Evolutionary conservation across 202 grass and related monocot genomes (phyloP).

Genomic region (Brachypodium distachyon): DNA sequence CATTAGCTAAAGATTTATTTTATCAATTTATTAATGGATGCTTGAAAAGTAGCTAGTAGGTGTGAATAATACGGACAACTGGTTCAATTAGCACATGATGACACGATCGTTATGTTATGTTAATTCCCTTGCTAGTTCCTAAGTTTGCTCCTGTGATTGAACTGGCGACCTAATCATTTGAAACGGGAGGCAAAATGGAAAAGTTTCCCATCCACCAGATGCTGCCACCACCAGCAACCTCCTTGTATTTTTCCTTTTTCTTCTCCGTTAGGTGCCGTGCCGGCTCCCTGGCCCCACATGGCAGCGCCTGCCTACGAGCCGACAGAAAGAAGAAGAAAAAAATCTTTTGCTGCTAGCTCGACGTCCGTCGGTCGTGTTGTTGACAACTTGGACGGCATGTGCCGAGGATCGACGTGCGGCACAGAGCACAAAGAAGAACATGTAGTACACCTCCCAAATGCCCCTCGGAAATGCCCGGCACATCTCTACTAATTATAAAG

Average conservation of each 20-base stretch:
- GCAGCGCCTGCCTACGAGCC: conserved; percentile 22
- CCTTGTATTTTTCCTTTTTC: background rate
- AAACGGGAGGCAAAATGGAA: conserved; percentile 11
- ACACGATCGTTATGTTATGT: conserved; percentile 27
- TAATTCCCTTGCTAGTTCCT: conserved; percentile 12
- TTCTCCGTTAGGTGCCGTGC: conserved; percentile 25
- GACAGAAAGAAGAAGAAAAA: conserved; percentile 20
- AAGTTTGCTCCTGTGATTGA: conserved; percentile 31
- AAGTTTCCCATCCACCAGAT: conserved; percentile 22
- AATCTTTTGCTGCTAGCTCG: background rate
- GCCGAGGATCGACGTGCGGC: conserved; percentile 40
- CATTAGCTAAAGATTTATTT: background rate
- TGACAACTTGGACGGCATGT: conserved; percentile 40
- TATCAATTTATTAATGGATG: background rate
- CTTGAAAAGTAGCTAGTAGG: background rate
- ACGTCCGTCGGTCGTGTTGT: background rate
- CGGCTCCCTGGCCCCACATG: conserved; percentile 28
- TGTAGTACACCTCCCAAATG: background rate
- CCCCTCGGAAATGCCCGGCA: background rate
- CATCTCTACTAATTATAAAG: conserved; percentile 13
- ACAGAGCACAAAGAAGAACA: conserved; percentile 16
- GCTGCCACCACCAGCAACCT: background rate
- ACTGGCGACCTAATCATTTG: conserved; percentile 56
- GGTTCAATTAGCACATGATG: conserved; percentile 28
- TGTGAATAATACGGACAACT: background rate